Base-by-base conservation (phyloP, 441 rosid genomes). In the Eutrema salsugineum region DNA sequence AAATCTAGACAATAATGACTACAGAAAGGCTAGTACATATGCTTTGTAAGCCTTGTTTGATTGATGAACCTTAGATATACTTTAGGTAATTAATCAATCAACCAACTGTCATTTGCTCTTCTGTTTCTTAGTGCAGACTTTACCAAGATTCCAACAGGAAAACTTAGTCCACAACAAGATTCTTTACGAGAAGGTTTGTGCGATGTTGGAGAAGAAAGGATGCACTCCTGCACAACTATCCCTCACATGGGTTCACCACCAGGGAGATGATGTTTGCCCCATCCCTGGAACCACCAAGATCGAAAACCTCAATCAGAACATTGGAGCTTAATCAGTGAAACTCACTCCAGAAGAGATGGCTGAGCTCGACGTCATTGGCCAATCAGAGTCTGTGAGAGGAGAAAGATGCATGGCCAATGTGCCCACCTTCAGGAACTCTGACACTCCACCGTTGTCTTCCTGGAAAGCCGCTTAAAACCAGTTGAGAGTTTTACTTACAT, bases 171-270 rank as follows among this genome's bases (percentile, higher is more conserved):
- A 35, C 38, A 20, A 20, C 22, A 8, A 20, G 49, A 27, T 27
- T 11, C 8, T 83, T 4, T 83, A 58, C 5, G 80, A 79, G 17
- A 77, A 70, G 11, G 77, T 83, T 16, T 24, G 11, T n/a, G 84
- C 82, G 19, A 81, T 84, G 3, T 80, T 85, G 1, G 50, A 19
- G 3, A 80, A 73, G 63, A 87, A 85, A 64, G 80, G 70, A 1
- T 89, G 87, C 80, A 77, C 82, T 11, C 73, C 87, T 0, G 82
- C 83, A 15, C 91, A 85, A 68, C 78, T 88, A 46, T 87, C 88
- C 0, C 63, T 89, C 1, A 85, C 90, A 19, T 85, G 90, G 88
- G 83, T 89, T 44, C 86, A 83, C 42, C 88, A 84, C 78, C 91
- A 80, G 43, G 91, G 88, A 60, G 80, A 76, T 54, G 91, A 88